Evolutionary conservation across 1,284 basidiomycete genomes (phyloP), one percentile per base, ranked within the genome.

Genomic region (Cutaneotrichosporon mucoides): DNA sequence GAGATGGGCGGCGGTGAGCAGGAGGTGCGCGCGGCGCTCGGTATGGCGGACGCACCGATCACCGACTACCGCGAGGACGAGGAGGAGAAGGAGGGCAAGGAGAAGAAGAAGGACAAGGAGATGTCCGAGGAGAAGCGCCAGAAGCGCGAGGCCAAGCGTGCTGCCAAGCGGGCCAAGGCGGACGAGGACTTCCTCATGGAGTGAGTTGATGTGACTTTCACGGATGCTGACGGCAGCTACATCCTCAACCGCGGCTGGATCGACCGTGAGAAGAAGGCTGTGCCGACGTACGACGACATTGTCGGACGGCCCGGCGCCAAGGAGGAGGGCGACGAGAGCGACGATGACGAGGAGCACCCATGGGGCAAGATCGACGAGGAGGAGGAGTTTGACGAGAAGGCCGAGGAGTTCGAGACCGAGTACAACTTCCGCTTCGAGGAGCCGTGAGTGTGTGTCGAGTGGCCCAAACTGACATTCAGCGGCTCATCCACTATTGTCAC

Each of bases 371-470:
- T 78, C n/a, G 81, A 83, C 35, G 77, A 76, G 40, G 79, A 81
- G 36, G 79, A 80, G 40, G 82, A 86, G n/a, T 88, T 88, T 62
- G 88, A 89, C 46, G 86, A 88, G 12, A 79, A 84, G 52, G 85
- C 83, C 0, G 88, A 90, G 34, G 82, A 82, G 35, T 90, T 88
- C 64, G 88, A 90, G 74, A 84, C 83, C 13, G 87, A 88, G n/a
- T 95, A 94, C 78, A 95, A 95, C 73, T 93, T 93, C 81, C 86
- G 92, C 55, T 95, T 90, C 73, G 92, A 97, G 76, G 92, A 97
- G 77, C 88, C 90, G 85, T 90, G 67, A 73, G 89, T 84, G 37
- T 9, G 48, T 5, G 11, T 24, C 13, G 24, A 24, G 34, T 24
- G 33, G 9, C 3, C 42, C 3, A 42, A 13, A 44, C 38, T n/a